A percentile compares a stretch with the other conserved stretches of the same genome.
These are phyloP conservation scores for Trichoderma pleuroti DNA, from an alignment of 2,329 filamentous ascomycete species.

Conservation along the genomic window DNA sequence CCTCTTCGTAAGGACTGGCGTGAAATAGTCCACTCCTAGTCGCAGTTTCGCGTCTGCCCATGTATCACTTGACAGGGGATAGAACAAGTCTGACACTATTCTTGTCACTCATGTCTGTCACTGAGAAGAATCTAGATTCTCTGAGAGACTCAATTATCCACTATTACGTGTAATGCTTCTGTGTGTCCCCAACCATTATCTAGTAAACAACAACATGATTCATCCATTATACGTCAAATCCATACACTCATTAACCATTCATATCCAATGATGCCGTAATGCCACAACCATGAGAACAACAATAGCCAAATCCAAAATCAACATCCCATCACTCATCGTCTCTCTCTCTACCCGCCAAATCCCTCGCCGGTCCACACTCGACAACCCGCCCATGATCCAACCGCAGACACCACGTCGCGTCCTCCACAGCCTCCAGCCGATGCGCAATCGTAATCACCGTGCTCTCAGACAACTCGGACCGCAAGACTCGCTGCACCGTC, in stretches of 20 bases:
- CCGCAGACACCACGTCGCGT: conserved; percentile 53
- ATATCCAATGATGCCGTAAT: background rate
- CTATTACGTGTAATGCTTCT: background rate
- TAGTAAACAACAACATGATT: background rate
- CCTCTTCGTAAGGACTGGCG: background rate
- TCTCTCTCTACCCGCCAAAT: conserved; percentile 1
- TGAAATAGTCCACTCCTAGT: background rate
- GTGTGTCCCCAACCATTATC: background rate
- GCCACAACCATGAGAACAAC: background rate
- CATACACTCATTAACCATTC: background rate
- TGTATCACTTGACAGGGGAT: background rate
- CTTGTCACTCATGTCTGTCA: background rate
- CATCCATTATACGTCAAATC: background rate
- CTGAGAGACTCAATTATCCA: background rate
- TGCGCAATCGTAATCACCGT: conserved; percentile 67
- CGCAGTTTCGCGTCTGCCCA: background rate
- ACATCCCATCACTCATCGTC: background rate
- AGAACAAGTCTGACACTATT: background rate
- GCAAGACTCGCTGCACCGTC: conserved; percentile 54
- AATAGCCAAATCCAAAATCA: background rate
- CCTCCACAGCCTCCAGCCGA: conserved; percentile 58
- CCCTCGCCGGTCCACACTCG: conserved; percentile 42
- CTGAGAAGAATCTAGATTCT: background rate
- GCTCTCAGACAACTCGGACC: conserved; percentile 51
- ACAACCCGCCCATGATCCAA: conserved; percentile 51